Percentiles rank a stretch among this genome's conserved stretches.
Evolutionary conservation across 202 grass and related monocot species (phyloP).

Genomic region (Carex sylvatica): DNA sequence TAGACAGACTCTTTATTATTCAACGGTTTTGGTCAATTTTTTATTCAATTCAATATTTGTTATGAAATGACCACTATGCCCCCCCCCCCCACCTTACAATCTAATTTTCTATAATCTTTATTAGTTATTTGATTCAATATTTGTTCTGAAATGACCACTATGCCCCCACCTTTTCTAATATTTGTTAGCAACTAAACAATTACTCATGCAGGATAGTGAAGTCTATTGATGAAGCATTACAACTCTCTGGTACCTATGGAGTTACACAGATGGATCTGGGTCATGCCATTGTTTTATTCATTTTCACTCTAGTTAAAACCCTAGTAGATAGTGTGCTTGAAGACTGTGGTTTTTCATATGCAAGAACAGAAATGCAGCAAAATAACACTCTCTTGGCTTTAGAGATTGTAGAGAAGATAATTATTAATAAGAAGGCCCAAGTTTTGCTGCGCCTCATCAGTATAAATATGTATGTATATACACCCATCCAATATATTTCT

Average conservation of each 20-base stretch:
- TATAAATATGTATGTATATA: slow-evolving; percentile 59
- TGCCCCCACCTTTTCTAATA: background rate
- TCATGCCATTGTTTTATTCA: slow-evolving; percentile 50
- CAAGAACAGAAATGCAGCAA: slow-evolving; percentile 31
- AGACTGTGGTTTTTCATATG: slow-evolving; percentile 44
- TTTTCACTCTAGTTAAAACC: slow-evolving; percentile 43
- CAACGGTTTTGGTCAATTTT: background rate
- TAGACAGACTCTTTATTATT: background rate
- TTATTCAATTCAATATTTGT: background rate
- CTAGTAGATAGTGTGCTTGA: slow-evolving; percentile 63
- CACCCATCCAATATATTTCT: slow-evolving; percentile 16
- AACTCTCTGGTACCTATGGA: slow-evolving; percentile 61
- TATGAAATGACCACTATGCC: background rate
- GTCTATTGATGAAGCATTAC: slow-evolving; percentile 64
- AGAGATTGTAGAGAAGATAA: slow-evolving; percentile 66
- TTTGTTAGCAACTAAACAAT: background rate
- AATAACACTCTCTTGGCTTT: slow-evolving; percentile 54
- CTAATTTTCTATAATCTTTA: background rate
- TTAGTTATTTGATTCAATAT: slow-evolving; percentile 4
- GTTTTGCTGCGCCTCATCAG: slow-evolving; percentile 71
- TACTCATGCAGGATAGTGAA: slow-evolving; percentile 55
- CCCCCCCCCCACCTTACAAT: background rate
- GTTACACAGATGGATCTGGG: slow-evolving; percentile 67
- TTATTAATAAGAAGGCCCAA: slow-evolving; percentile 58
- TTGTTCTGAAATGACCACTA: background rate